Evolutionary conservation across 441 rosid species (phyloP).

Genomic region (Pelargonium fulgidum): DNA sequence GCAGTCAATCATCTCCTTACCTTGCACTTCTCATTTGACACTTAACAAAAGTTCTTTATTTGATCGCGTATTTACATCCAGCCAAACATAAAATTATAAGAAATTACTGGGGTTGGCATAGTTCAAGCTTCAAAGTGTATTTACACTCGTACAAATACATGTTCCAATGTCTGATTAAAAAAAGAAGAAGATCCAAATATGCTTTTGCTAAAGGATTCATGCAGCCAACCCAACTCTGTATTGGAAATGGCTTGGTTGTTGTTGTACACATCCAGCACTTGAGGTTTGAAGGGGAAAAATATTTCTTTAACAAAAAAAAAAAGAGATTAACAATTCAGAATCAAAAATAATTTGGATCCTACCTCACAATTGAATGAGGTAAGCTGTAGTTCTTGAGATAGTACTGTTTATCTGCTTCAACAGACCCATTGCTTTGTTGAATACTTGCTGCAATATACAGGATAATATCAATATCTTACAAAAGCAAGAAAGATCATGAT

Average conservation of each 20-base stretch:
- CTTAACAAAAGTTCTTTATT: not conserved
- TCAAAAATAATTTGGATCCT: not conserved
- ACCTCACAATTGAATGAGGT: constrained; percentile 44
- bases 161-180: not conserved
- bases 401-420: constrained; percentile 31
- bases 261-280: not conserved
- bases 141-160: not conserved
- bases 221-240: too few relatives aligned
- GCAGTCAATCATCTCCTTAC: not conserved
- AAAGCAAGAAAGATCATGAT: not conserved
- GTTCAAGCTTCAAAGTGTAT: not conserved
- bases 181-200: too few relatives aligned
- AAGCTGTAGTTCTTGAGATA: constrained; percentile 26
- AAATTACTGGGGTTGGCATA: not conserved
- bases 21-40: not conserved
- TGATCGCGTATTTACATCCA: not conserved
- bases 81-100: not conserved
- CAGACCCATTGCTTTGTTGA: constrained; percentile 32
- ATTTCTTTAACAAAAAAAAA: not conserved
- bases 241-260: too few relatives aligned
- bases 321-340: not conserved
- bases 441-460: constrained; percentile 46
- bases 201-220: too few relatives aligned
- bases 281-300: not conserved
- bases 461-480: constrained; percentile 21